Base-by-base conservation (phyloP, 192 early-diverging fungal genomes). In the Geranomyces michiganensis region DNA sequence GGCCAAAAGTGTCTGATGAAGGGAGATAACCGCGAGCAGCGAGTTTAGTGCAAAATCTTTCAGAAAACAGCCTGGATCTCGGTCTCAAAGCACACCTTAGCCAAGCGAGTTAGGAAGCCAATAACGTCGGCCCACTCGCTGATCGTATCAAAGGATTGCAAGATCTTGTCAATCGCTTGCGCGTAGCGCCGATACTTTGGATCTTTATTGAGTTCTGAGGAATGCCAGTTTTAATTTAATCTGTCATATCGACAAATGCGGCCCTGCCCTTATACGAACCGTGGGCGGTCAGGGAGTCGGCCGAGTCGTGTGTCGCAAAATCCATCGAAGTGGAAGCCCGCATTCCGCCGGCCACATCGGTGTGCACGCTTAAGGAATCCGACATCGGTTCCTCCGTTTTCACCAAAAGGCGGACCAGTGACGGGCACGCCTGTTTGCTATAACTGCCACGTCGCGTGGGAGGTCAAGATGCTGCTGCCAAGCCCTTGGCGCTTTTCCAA, bases 41-140 rank as follows among this genome's bases (percentile, higher is more conserved):
- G 12, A 12, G 55, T 79, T 62, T 27, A 56, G 21, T 65, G 29
- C n/a, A n/a, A n/a, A n/a, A n/a, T n/a, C n/a, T n/a, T n/a, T n/a
- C n/a, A n/a, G n/a, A n/a, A n/a, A n/a, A n/a, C n/a, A n/a, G n/a
- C n/a, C 36, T 41, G 36, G 3, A 41, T 41, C 10, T n/a, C 51
- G 4, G 29, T 30, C 47, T 74, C 14, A 17, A 33, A 19, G 31
- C 58, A 33, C 58, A 91, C 91, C 74, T 89, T 90, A 65, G 90
- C 82, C 14, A 97, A 88, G 74, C 89, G 91, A 33, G 90, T 88
- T 27, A 97, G 78, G 69, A 95, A 95, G 36, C 94, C 89, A 56
- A 93, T 96, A 31, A 96, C 90, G 81, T 97, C 95, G 0, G 94
- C 93, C 95, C 95, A 97, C 74, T 97, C 95, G 73, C 87, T 91